These are phyloP conservation scores for Russula compacta DNA, from an alignment of 768 basidiomycete genomes.

Conservation along the genomic window DNA sequence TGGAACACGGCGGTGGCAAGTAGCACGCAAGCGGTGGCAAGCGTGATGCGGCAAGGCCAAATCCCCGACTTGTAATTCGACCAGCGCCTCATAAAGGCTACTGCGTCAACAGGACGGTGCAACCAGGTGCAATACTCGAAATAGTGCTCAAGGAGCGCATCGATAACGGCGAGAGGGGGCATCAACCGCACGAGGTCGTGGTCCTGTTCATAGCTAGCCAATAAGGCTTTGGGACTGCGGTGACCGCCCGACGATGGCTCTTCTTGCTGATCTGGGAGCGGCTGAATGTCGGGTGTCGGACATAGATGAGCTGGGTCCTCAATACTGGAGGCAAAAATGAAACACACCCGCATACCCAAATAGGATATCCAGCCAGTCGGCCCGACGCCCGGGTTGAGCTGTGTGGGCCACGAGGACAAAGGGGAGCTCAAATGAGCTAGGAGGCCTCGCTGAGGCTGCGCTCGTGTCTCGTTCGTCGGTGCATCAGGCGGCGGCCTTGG, in stretches of 20 bases:
- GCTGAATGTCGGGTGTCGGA: conserved; percentile 1
- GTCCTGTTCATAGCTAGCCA: conserved; percentile 16
- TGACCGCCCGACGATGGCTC: conserved; percentile 5
- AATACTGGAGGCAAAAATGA: not conserved
- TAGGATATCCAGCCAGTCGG: conserved; percentile 20
- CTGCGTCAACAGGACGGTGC: conserved; percentile 10
- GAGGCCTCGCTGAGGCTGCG: conserved; percentile 4
- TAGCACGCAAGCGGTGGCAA: conserved; percentile 18
- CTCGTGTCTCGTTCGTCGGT: not conserved
- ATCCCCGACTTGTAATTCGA: conserved; percentile 17
- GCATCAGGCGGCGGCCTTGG: not conserved
- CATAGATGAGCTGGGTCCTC: not conserved
- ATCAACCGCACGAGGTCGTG: conserved; percentile 19
- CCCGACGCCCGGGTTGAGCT: conserved; percentile 14
- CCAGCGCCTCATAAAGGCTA: conserved; percentile 16
- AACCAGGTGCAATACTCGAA: conserved; percentile 20
- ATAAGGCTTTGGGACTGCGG: not conserved
- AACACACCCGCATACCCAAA: conserved; percentile 17
- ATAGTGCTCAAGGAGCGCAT: conserved; percentile 17
- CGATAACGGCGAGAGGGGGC: conserved; percentile 16
- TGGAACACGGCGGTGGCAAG: conserved; percentile 16
- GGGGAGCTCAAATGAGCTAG: conserved; percentile 9
- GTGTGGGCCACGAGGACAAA: conserved; percentile 14
- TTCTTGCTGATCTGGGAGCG: conserved; percentile 14
- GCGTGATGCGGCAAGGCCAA: conserved; percentile 16